Conservation (phyloP, 495 filamentous ascomycete species). For the Thozetella sp. region DNA sequence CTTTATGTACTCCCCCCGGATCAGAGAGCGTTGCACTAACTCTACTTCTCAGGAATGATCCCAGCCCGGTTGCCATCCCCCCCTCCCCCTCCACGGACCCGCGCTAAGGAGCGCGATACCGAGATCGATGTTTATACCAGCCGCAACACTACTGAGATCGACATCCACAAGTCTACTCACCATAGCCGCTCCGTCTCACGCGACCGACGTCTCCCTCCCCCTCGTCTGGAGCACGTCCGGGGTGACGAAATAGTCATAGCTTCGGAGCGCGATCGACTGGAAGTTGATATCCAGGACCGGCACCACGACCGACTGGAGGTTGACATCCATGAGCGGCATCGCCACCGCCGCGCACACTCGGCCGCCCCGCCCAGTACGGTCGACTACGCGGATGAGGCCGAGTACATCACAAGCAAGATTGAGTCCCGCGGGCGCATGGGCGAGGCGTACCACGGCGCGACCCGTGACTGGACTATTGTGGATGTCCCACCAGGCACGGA, state of each 20-base stretch:
- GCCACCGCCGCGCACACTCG: constrained; percentile 42
- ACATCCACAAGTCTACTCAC: constrained; percentile 40
- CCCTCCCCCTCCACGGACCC: constrained; percentile 41
- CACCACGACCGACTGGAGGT: constrained; percentile 59
- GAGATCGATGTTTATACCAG: constrained; percentile 57
- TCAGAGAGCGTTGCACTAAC: constrained; percentile 9
- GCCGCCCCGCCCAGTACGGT: constrained; percentile 39
- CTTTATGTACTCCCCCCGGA: background rate
- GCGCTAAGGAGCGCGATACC: constrained; percentile 36
- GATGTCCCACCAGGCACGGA: constrained; percentile 81
- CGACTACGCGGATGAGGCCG: constrained; percentile 60
- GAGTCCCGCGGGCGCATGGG: constrained; percentile 62
- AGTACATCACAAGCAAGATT: constrained; percentile 65
- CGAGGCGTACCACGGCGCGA: constrained; percentile 68
- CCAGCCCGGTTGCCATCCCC: constrained; percentile 44
- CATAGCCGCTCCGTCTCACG: constrained; percentile 33
- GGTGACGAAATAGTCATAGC: constrained; percentile 39
- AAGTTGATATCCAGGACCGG: constrained; percentile 49
- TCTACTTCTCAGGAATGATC: constrained; percentile 32
- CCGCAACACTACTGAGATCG: constrained; percentile 47
- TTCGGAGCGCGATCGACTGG: constrained; percentile 61
- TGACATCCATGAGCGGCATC: constrained; percentile 46
- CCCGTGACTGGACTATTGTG: constrained; percentile 73
- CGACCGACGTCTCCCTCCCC: constrained; percentile 27
- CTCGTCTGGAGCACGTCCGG: constrained; percentile 24